phyloP scores from a whole-genome alignment of 1,284 basidiomycete species.

The Singerocomus inundabilis region DNA sequence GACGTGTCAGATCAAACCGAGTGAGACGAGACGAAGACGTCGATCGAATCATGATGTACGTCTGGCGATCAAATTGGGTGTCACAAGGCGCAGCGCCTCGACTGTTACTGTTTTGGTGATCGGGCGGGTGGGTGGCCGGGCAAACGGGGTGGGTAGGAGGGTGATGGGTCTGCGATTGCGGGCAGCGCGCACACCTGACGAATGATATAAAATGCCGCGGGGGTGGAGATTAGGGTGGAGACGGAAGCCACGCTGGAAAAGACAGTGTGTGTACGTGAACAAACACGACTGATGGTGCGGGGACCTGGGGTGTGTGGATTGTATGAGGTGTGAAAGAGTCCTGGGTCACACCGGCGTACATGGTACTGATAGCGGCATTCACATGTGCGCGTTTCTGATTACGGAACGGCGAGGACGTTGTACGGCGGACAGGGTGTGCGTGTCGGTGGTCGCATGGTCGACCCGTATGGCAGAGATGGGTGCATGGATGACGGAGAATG shows the following conservation, averaged over 20 bases:
- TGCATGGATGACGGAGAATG: no score
- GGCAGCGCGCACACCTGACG: conserved; percentile 14
- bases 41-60: conserved; percentile 28
- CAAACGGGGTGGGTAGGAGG: conserved; percentile 5
- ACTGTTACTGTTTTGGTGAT: conserved; percentile 17
- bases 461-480: no score
- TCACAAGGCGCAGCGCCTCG: conserved; percentile 26
- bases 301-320: conserved; percentile 33
- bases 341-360: conserved; percentile 29
- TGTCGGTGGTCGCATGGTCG: no score
- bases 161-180: conserved; percentile 16
- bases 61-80: conserved; percentile 27
- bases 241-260: conserved; percentile 30
- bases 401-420: conserved; percentile 31
- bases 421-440: conserved; percentile 27
- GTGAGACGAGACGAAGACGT: conserved; percentile 17
- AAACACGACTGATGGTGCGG: conserved; percentile 33
- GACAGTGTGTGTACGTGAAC: conserved; percentile 36
- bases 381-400: conserved; percentile 37
- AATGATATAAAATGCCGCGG: conserved; percentile 31
- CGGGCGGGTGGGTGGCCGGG: conserved; percentile 3
- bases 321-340: conserved; percentile 37
- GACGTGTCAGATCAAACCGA: conserved; percentile 24
- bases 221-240: conserved; percentile 34
- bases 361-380: conserved; percentile 34